These are phyloP conservation scores for Calonectria honghensis DNA, from an alignment of 2,329 filamentous ascomycete genomes.

Conservation along the genomic window DNA sequence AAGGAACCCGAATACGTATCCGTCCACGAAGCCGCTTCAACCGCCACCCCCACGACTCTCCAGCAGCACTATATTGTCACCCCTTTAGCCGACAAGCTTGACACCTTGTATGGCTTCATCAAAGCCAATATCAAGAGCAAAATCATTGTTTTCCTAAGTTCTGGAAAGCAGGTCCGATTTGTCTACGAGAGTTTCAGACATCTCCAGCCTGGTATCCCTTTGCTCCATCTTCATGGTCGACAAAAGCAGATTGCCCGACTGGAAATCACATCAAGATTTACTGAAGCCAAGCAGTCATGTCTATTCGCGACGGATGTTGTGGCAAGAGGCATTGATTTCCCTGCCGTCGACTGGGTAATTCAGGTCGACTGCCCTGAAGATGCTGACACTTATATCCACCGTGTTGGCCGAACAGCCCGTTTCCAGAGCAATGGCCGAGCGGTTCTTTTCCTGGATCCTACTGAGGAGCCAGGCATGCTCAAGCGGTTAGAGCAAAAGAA, in stretches of 20 bases:
- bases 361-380: constrained; percentile 98
- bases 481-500: constrained; percentile 90
- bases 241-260: constrained; percentile 94
- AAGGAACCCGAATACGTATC: constrained; percentile 96
- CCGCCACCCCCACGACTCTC: constrained; percentile 87
- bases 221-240: constrained; percentile 93
- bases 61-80: constrained; percentile 95
- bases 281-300: constrained; percentile 86
- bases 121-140: constrained; percentile 93
- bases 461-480: constrained; percentile 94
- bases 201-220: constrained; percentile 93
- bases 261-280: constrained; percentile 91
- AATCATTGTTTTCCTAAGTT: constrained; percentile 95
- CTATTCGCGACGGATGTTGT: constrained; percentile 97
- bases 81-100: constrained; percentile 89
- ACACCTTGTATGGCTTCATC: constrained; percentile 95
- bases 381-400: constrained; percentile 97
- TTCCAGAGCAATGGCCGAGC: constrained; percentile 92
- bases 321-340: constrained; percentile 95
- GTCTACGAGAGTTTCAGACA: constrained; percentile 95
- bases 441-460: constrained; percentile 93
- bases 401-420: constrained; percentile 94
- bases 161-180: constrained; percentile 96
- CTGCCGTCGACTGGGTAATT: constrained; percentile 98
- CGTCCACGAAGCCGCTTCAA: constrained; percentile 87